These are phyloP conservation scores for Trichoderma pleuroti DNA, from an alignment of 2,329 filamentous ascomycete genomes.

Conservation along the genomic window DNA sequence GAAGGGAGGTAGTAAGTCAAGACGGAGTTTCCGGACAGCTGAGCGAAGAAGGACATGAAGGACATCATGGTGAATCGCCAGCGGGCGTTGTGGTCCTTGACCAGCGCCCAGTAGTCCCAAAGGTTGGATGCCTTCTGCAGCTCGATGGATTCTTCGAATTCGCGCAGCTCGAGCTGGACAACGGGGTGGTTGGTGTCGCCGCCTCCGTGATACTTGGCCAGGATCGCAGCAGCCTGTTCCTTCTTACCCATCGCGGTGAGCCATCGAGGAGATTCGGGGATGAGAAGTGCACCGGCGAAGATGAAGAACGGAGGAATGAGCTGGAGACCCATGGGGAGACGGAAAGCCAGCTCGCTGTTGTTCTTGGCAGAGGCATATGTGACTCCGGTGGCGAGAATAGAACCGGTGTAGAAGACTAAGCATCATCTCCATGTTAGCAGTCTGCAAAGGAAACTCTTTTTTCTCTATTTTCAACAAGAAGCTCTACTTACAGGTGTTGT, in stretches of 20 bases:
- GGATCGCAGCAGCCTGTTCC: conserved; percentile 35
- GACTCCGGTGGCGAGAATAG: conserved; percentile 53
- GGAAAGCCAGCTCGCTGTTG: conserved; percentile 33
- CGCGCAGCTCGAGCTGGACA: conserved; percentile 39
- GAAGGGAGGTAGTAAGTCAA: conserved; percentile 54
- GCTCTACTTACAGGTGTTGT: conserved; percentile 35
- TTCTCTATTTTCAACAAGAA: neutral
- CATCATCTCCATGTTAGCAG: neutral
- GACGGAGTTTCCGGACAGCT: conserved; percentile 50
- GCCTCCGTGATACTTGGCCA: conserved; percentile 36
- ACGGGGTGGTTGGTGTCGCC: conserved; percentile 33
- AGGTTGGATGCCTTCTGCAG: conserved; percentile 40
- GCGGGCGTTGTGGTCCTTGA: conserved; percentile 45
- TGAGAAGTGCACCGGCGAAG: conserved; percentile 32
- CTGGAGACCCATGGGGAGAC: conserved; percentile 39
- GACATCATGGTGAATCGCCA: conserved; percentile 51
- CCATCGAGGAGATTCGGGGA: conserved; percentile 44
- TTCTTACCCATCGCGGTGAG: conserved; percentile 37
- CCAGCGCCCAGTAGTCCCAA: conserved; percentile 53
- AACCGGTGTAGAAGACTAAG: conserved; percentile 41
- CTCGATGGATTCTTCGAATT: conserved; percentile 40
- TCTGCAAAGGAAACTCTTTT: neutral
- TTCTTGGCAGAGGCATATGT: conserved; percentile 47
- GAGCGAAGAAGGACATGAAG: conserved; percentile 52
- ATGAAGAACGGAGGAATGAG: conserved; percentile 38